Conservation (phyloP, 2,329 filamentous ascomycete species). For the Blastomyces parvus region DNA sequence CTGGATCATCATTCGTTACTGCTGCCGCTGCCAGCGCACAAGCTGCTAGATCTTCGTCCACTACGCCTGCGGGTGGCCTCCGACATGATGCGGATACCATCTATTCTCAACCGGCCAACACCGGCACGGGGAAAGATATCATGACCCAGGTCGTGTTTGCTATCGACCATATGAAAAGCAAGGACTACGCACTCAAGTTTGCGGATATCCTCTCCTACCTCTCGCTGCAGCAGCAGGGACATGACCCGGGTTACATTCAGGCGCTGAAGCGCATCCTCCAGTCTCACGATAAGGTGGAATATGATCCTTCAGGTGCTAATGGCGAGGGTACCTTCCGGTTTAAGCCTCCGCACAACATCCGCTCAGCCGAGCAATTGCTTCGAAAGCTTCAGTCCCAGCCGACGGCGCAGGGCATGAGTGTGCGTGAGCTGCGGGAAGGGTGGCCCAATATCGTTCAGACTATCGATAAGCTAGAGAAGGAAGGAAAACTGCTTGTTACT, state of each 20-base stretch:
- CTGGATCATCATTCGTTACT: conserved; percentile 40
- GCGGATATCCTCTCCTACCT: conserved; percentile 72
- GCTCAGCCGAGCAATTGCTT: conserved; percentile 65
- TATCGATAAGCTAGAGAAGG: conserved; percentile 65
- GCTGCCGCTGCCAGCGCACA: conserved; percentile 3
- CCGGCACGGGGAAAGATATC: conserved; percentile 66
- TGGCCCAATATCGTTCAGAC: conserved; percentile 78
- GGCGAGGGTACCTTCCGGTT: conserved; percentile 73
- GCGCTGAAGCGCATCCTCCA: conserved; percentile 60
- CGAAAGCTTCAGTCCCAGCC: conserved; percentile 70
- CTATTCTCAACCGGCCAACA: conserved; percentile 69
- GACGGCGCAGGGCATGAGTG: conserved; percentile 68
- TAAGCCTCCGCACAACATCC: conserved; percentile 74
- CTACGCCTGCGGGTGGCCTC: conserved; percentile 45
- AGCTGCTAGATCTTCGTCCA: conserved; percentile 15
- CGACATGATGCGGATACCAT: conserved; percentile 47
- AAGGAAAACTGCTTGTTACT: conserved; percentile 73
- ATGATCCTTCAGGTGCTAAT: conserved; percentile 49
- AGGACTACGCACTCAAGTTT: conserved; percentile 59
- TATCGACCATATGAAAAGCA: conserved; percentile 68
- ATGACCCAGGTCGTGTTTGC: conserved; percentile 84
- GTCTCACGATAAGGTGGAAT: conserved; percentile 54
- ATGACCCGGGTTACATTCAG: conserved; percentile 49
- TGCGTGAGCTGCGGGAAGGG: conserved; percentile 90
- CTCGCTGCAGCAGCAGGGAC: conserved; percentile 55